A percentile compares a stretch with the other conserved stretches of the same genome.
Conservation (phyloP, 495 filamentous ascomycete species). For the Aspergillus nidulans region DNA sequence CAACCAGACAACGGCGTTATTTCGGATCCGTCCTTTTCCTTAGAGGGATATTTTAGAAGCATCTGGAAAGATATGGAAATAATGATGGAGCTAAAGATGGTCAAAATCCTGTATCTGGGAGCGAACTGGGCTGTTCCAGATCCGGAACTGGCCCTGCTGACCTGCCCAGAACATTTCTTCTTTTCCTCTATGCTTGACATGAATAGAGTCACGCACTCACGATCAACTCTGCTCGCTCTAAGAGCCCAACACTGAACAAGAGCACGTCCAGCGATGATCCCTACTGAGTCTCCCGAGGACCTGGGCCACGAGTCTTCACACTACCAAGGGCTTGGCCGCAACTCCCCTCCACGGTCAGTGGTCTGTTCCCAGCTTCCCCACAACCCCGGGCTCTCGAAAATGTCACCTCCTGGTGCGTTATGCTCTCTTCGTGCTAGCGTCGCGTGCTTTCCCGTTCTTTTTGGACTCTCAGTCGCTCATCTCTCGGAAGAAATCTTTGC, state of each 20-base stretch:
- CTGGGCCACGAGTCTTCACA: neutral
- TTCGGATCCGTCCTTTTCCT: neutral
- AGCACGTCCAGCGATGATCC: neutral
- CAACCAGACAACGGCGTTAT: no score
- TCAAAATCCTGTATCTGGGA: no score
- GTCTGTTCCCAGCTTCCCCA: constrained; percentile 3
- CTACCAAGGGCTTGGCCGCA: constrained; percentile 10
- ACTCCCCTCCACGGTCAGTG: neutral
- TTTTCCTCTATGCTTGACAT: neutral
- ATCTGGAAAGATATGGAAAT: no score
- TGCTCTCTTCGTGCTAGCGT: constrained; percentile 4
- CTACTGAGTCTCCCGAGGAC: neutral
- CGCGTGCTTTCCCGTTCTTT: neutral
- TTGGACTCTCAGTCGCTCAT: constrained; percentile 1
- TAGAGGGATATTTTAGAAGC: no score
- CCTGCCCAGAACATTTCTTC: neutral
- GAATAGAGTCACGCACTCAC: neutral
- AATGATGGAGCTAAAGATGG: no score
- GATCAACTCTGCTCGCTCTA: neutral
- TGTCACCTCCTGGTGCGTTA: constrained; percentile 4
- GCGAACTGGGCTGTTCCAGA: neutral
- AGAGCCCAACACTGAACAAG: neutral
- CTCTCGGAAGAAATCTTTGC: constrained; percentile 7
- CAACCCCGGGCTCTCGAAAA: constrained; percentile 6
- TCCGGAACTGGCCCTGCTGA: neutral